Conservation (phyloP, 2,329 filamentous ascomycete genomes). For the Talaromyces atroroseus region DNA sequence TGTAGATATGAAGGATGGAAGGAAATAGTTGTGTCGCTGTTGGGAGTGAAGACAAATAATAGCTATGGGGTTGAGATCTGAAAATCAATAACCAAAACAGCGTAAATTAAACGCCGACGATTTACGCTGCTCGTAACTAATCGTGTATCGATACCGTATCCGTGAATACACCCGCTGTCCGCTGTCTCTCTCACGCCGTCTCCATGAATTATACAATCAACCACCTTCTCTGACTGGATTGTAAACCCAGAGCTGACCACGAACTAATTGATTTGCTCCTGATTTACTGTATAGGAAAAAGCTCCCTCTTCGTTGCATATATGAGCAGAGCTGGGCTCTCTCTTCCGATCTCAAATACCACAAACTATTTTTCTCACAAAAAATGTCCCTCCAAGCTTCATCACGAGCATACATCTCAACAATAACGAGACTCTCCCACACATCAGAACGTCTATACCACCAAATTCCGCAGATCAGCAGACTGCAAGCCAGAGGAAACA, state of each 20-base stretch:
- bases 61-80: too few relatives aligned
- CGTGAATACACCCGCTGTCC: not conserved
- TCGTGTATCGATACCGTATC: not conserved
- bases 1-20: not conserved
- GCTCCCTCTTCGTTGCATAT: too few relatives aligned
- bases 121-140: not conserved
- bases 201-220: too few relatives aligned
- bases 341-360: too few relatives aligned
- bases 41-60: too few relatives aligned
- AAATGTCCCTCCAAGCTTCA: slow-evolving; percentile 1
- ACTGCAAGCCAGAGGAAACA: not conserved
- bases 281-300: too few relatives aligned
- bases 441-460: not conserved
- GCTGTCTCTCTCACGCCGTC: too few relatives aligned
- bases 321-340: too few relatives aligned
- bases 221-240: not conserved
- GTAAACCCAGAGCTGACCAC: not conserved
- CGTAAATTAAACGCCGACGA: not conserved
- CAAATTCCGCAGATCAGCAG: not conserved
- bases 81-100: not conserved
- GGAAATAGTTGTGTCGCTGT: not conserved
- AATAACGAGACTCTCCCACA: not conserved
- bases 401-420: slow-evolving; percentile 3
- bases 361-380: not conserved
- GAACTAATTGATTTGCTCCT: too few relatives aligned